These are phyloP conservation scores for Mycena crocata DNA, from an alignment of 768 basidiomycete species.

Conservation along the genomic window DNA sequence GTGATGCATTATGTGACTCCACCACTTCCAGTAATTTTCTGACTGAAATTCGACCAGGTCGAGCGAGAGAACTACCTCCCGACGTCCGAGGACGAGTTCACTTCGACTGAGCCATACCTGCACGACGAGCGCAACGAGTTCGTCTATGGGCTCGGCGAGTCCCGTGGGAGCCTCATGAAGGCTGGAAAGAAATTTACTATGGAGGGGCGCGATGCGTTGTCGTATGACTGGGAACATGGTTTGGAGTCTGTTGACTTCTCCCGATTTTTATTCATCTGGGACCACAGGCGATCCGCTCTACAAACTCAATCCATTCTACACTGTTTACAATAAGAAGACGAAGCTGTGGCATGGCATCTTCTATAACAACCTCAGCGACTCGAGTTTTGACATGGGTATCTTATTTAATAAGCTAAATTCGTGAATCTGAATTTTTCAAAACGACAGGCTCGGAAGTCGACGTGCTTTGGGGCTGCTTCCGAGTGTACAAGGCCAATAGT, in stretches of 20 bases:
- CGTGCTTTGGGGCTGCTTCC: conserved; percentile 33
- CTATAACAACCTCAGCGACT: conserved; percentile 35
- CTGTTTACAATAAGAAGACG: conserved; percentile 35
- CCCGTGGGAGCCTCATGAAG: conserved; percentile 32
- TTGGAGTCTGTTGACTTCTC: background rate
- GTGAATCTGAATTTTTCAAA: background rate
- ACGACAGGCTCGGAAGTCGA: conserved; percentile 25
- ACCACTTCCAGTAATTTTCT: no score
- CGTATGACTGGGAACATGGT: conserved; percentile 34
- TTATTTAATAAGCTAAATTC: background rate
- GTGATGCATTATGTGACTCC: conserved; percentile 30
- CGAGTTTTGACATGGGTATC: conserved; percentile 26
- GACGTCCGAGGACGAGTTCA: conserved; percentile 32
- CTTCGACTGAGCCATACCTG: conserved; percentile 21
- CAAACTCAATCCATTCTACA: conserved; percentile 35
- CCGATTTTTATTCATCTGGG: background rate
- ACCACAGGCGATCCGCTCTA: conserved; percentile 26
- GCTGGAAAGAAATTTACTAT: conserved; percentile 31
- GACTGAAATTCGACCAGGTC: conserved; percentile 5
- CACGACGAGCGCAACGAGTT: conserved; percentile 33
- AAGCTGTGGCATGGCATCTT: conserved; percentile 34
- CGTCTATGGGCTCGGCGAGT: conserved; percentile 34
- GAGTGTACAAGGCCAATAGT: conserved; percentile 30
- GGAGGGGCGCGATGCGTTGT: conserved; percentile 31
- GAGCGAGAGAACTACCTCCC: conserved; percentile 31